Base-by-base conservation (phyloP, 768 basidiomycete genomes). In the Lactarius hatsudake region DNA sequence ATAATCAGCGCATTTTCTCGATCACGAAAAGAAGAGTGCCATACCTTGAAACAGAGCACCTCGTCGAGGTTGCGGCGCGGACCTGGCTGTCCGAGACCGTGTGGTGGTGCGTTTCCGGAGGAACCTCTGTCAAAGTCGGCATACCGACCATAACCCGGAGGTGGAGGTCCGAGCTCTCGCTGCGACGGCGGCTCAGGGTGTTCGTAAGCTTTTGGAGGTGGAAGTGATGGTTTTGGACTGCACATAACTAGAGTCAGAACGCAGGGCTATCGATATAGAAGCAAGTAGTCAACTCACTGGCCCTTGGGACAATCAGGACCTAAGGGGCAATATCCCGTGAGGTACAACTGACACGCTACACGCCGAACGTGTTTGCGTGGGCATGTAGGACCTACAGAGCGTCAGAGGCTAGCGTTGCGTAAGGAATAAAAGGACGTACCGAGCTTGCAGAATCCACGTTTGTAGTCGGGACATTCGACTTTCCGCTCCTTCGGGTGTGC, bases 391-490 rank as follows among this genome's bases (percentile, higher is more conserved):
- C 96, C 95, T 94, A 73, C 36, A 17, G 65, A 43, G 57, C 2
- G 15, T 73, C 55, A 69, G 71, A 53, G 20, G 20, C 48, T 43
- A 63, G 30, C 62, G 62, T 43, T 43, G 28, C 59, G 40, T 34
- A 36, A 69, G 51, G 59, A 67, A 61, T 65, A 55, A 36, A 36
- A 43, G 63, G 63, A 79, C 86, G 65, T 66, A 95, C 96, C 96
- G 66, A 95, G 82, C 76, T 88, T 91, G 77, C 97, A 99, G 76
- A 98, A 99, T 0, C 97, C 97, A 68, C 96, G 83, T 71, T 90
- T 90, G 76, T 96, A 99, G 76, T 97, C 94, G 45, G 94, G 94
- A 75, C 97, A 99, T 74, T 96, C 95, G 4, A 93, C 87, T 65
- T 87, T 85, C 60, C 95, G 84, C 77, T 95, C 93, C 76, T 94